Base-by-base conservation (phyloP, 148 eudicot genomes). In the Arctostaphylos glauca region DNA sequence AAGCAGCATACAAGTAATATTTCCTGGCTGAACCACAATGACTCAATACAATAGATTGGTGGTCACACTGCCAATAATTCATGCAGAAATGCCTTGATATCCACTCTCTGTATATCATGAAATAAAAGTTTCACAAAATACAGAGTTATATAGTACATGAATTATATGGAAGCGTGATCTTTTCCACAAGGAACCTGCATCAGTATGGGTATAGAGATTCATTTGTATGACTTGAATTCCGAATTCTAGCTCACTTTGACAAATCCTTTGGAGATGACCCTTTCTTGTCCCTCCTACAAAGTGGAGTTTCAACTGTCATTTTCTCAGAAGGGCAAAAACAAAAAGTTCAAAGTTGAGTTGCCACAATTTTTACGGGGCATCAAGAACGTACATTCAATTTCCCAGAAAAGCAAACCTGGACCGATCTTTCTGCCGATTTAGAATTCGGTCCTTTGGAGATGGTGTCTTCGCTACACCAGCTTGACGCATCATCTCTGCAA, bases 381-480 rank as follows among this genome's bases (percentile, higher is more conserved):
- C 50, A 53, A 62, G 72, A 58, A 81, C 74, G 66, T 74, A 80
- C 78, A 84, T 78, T 91, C 89, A 95, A 83, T 90, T 93, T 49
- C 91, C 85, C 9, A 89, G 88, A 79, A 89, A 92, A 59, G 92
- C 88, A 81, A 90, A 89, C 59, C 90, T 86, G 44, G 87, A 86
- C 44, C 89, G 84, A 58, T 90, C 93, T 82, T 85, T 91, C 41
- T 87, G 90, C 52, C 87, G 91, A 83, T 88, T 83, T 56, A 93
- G 60, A 66, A 84, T 70, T 74, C 93, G 91, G 70, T 94, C 89
- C 76, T 88, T 95, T 62, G 94, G 97, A 74, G 98, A 93, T 49
- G 95, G 87, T 77, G 93, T 89, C 84, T 93, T 95, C n/a, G 85
- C 93, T 23, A 83, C 84, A 14, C 93, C 96, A 67, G 92, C 92